Base-by-base conservation (phyloP, 2,329 filamentous ascomycete genomes). In the Huntiella abstrusa region DNA sequence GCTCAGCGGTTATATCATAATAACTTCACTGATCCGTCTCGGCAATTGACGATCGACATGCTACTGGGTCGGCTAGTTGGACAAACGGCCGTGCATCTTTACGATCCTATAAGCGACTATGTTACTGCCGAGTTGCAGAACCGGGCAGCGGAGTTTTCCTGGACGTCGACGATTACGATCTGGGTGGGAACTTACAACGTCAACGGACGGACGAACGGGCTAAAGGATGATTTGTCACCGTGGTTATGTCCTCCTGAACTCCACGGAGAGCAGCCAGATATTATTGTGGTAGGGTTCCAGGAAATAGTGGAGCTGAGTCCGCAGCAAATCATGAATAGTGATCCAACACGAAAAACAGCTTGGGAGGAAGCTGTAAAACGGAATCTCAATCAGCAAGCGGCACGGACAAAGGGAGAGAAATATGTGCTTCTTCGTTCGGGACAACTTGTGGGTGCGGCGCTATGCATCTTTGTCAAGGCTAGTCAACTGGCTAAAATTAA, bases 291-390 rank as follows among this genome's bases (percentile, higher is more conserved):
- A 12, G 91, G 85, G 0, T 96, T 98, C 55, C 91, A 98, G 58
- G 91, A 98, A 61, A 96, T 98, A 52, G 91, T 98, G n/a, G 84
- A 94, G 57, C 67, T 98, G 41, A 95, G 85, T 55, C 91, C 92
- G 12, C 88, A 96, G 59, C 91, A 98, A 57, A 96, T 98, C 57
- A 95, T 98, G 86, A 94, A 92, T 53, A 96, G 87, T 50, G 88
- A 98, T 58, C 91, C 91, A 1, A 76, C 78, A 3, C 74, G 83
- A 46, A 83, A 88, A 53, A 78, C 85, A 52, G 65, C 79, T 15
- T 98, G 91, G 91, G 91, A 98, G 59, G 65, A 70, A 45, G 79
- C 83, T 3, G 86, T 96, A 17, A 79, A 80, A 53, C 68, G 67
- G 40, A 84, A 80, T 11, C 63, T 98, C 35, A 95, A 96, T 55